phyloP scores from a whole-genome alignment of 441 rosid species.

The Adansonia grandidieri region DNA sequence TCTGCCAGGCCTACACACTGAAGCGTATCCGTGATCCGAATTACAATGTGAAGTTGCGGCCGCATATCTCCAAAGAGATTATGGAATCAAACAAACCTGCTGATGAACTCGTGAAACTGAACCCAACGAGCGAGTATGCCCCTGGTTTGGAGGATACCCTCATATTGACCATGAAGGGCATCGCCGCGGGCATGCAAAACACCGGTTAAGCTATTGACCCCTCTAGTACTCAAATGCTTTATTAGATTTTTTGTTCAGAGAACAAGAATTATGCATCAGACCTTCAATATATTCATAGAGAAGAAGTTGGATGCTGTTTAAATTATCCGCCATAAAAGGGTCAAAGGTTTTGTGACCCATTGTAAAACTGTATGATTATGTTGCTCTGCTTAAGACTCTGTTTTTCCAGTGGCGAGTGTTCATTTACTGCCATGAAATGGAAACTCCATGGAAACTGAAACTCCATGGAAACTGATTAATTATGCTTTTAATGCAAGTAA shows the following conservation, averaged over 20 bases:
- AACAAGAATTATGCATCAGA: too few relatives aligned
- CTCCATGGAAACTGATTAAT: too few relatives aligned
- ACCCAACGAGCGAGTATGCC: constrained; percentile 78
- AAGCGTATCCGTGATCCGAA: constrained; percentile 82
- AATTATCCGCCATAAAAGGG: too few relatives aligned
- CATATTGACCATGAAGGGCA: constrained; percentile 95
- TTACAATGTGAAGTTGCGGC: constrained; percentile 68
- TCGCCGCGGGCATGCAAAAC: constrained; percentile 93
- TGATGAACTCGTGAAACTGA: constrained; percentile 72
- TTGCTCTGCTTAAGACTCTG: too few relatives aligned
- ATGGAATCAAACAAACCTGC: constrained; percentile 67
- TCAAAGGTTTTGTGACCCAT: too few relatives aligned
- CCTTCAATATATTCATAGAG: too few relatives aligned
- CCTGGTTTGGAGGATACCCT: constrained; percentile 96
- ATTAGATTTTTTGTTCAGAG: neutral
- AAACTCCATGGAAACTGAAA: too few relatives aligned
- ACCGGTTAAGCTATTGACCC: constrained; percentile 57
- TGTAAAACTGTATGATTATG: too few relatives aligned
- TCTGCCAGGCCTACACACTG: constrained; percentile 87
- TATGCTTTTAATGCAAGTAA: too few relatives aligned
- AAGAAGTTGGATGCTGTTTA: too few relatives aligned
- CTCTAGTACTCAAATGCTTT: neutral
- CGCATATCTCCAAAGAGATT: constrained; percentile 73
- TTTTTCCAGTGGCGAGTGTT: too few relatives aligned
- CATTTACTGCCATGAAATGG: too few relatives aligned